These are phyloP conservation scores for Hygrophorus pudorinus DNA, from an alignment of 768 basidiomycete species.

Conservation along the genomic window DNA sequence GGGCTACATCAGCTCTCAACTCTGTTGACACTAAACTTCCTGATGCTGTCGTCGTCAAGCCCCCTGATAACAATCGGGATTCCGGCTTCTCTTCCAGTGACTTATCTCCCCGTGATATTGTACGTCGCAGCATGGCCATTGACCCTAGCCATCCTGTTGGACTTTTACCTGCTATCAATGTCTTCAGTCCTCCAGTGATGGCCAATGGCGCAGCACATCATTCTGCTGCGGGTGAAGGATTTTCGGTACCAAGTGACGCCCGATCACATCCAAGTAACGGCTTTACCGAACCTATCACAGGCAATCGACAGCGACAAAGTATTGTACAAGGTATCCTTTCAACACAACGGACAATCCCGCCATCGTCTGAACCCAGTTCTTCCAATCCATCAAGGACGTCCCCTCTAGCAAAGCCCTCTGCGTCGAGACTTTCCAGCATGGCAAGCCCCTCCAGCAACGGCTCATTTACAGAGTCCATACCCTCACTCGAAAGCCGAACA, in stretches of 20 bases:
- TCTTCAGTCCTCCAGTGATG: not conserved
- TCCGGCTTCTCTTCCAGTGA: constrained; percentile 17
- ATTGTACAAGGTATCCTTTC: constrained; percentile 12
- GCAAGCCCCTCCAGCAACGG: constrained; percentile 12
- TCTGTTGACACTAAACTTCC: constrained; percentile 13
- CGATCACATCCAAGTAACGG: not conserved
- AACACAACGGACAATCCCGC: constrained; percentile 18
- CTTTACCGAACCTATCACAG: constrained; percentile 21
- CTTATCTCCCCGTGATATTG: constrained; percentile 8
- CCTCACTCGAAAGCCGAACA: constrained; percentile 15
- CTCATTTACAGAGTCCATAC: constrained; percentile 26
- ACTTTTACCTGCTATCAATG: too few species aligned
- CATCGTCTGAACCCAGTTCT: constrained; percentile 19
- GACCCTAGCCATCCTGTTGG: not conserved
- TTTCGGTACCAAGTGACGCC: too few species aligned
- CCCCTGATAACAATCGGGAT: constrained; percentile 19
- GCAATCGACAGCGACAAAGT: constrained; percentile 22
- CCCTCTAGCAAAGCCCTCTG: constrained; percentile 3
- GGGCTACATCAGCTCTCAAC: constrained; percentile 18
- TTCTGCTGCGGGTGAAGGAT: constrained; percentile 12
- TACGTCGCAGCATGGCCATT: constrained; percentile 5
- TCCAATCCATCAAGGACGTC: constrained; percentile 15
- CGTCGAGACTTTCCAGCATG: too few species aligned
- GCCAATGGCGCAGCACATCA: not conserved
- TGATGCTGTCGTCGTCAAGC: too few species aligned